Conservation (phyloP, 2,329 filamentous ascomycete genomes). For the Aspergillus versicolor region DNA sequence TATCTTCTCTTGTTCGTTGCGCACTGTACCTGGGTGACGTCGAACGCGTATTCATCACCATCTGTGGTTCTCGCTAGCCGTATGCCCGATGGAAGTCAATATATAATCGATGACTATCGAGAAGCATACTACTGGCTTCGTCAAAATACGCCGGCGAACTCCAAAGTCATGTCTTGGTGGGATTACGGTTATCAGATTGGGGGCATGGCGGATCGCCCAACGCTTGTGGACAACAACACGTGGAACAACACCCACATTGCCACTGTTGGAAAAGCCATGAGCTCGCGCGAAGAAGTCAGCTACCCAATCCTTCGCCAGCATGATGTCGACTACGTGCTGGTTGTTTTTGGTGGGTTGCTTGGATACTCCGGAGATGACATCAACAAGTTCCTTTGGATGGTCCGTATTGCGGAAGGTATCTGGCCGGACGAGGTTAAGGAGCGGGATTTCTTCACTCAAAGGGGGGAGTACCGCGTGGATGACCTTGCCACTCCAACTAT, state of each 20-base stretch:
- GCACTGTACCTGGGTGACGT: constrained; percentile 99
- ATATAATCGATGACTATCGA: constrained; percentile 98
- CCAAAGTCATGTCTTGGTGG: constrained; percentile 99
- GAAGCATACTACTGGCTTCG: constrained; percentile 99
- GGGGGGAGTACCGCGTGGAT: constrained; percentile 94
- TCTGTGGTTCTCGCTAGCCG: constrained; percentile 93
- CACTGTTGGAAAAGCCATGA: constrained; percentile 98
- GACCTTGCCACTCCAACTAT: constrained; percentile 91
- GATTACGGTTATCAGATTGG: constrained; percentile 99
- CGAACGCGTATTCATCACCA: constrained; percentile 96
- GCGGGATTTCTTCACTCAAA: constrained; percentile 88
- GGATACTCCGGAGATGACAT: constrained; percentile 99
- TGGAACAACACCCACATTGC: constrained; percentile 99
- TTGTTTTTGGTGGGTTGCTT: constrained; percentile 92
- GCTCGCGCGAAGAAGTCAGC: constrained; percentile 93
- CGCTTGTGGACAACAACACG: constrained; percentile 98
- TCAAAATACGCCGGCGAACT: constrained; percentile 90
- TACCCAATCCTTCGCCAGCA: constrained; percentile 98
- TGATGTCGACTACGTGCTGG: constrained; percentile 97
- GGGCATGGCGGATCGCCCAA: constrained; percentile 97
- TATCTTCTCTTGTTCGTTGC: constrained; percentile 93
- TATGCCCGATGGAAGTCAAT: constrained; percentile 90
- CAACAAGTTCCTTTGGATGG: constrained; percentile 99
- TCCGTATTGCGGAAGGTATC: constrained; percentile 96
- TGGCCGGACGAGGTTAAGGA: constrained; percentile 99